These are phyloP conservation scores for Dicorynia guianensis DNA, from an alignment of 306 rosid genomes.

Conservation along the genomic window DNA sequence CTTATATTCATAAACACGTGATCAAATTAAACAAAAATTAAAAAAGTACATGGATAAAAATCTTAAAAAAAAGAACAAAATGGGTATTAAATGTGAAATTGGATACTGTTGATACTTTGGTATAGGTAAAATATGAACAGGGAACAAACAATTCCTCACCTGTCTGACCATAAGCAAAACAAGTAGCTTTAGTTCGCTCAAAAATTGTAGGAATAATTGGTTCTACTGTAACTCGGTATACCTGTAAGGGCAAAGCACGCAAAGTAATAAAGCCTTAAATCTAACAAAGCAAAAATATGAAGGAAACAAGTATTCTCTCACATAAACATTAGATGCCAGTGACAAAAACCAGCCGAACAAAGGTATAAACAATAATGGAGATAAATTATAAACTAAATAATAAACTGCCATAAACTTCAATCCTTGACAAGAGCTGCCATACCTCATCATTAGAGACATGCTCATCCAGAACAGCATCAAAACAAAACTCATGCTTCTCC, in stretches of 20 bases:
- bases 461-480: constrained; percentile 97
- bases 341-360: not conserved
- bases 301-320: constrained; percentile 28
- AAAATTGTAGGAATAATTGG: constrained; percentile 98
- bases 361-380: constrained; percentile 13
- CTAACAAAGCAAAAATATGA: constrained; percentile 34
- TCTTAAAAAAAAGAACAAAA: constrained; percentile 20
- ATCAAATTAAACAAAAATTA: not conserved
- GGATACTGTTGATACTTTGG: constrained; percentile 8
- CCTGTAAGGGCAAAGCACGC: constrained; percentile 59
- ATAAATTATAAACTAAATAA: constrained; percentile 2
- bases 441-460: constrained; percentile 93
- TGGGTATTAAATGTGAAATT: constrained; percentile 18
- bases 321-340: constrained; percentile 18
- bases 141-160: constrained; percentile 55
- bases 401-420: constrained; percentile 21
- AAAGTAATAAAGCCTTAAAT: constrained; percentile 37
- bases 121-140: constrained; percentile 4
- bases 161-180: constrained; percentile 99
- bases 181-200: constrained; percentile 95
- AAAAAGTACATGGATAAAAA: not conserved
- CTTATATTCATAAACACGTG: constrained; percentile 24
- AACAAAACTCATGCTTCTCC: constrained; percentile 98
- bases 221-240: constrained; percentile 82
- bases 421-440: constrained; percentile 27